phyloP scores from a whole-genome alignment of 1,284 basidiomycete species.

The Porodaedalea pini region DNA sequence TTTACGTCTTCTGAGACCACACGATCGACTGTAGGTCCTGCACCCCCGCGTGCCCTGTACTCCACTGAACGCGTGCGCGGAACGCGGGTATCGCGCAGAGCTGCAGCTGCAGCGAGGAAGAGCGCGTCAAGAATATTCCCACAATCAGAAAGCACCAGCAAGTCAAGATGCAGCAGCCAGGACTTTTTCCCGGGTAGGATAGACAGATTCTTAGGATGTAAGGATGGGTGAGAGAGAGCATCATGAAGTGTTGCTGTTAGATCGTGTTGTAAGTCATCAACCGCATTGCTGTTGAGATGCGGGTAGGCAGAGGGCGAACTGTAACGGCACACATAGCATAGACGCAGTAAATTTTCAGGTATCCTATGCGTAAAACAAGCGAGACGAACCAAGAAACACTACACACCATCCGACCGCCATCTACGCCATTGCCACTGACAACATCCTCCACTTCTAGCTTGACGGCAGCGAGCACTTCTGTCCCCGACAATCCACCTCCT shows the following conservation, averaged over 20 bases:
- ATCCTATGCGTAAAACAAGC: constrained; percentile 2
- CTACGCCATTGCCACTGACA: constrained; percentile 42
- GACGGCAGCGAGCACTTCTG: constrained; percentile 64
- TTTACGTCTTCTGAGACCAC: constrained; percentile 53
- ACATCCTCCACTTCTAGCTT: constrained; percentile 68
- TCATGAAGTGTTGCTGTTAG: constrained; percentile 55
- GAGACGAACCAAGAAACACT: constrained; percentile 67
- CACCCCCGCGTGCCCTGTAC: constrained; percentile 40
- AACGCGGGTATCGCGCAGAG: constrained; percentile 76
- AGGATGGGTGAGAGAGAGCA: constrained; percentile 56
- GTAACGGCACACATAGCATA: constrained; percentile 6
- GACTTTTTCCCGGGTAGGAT: constrained; percentile 63
- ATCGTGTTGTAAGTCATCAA: constrained; percentile 74
- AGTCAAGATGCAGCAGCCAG: constrained; percentile 69
- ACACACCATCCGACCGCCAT: constrained; percentile 59
- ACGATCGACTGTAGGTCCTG: constrained; percentile 28
- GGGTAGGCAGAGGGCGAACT: constrained; percentile 79
- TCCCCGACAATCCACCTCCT: constrained; percentile 45
- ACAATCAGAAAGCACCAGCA: constrained; percentile 63
- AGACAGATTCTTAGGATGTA: constrained; percentile 57
- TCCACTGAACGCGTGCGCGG: constrained; percentile 66
- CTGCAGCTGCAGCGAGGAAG: constrained; percentile 72
- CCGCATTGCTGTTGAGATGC: constrained; percentile 49
- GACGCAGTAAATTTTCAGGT: constrained; percentile 1
- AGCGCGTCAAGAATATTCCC: constrained; percentile 74